Evolutionary conservation across 192 early-diverging fungal species (phyloP).

Genomic region (Linnemannia exigua): DNA sequence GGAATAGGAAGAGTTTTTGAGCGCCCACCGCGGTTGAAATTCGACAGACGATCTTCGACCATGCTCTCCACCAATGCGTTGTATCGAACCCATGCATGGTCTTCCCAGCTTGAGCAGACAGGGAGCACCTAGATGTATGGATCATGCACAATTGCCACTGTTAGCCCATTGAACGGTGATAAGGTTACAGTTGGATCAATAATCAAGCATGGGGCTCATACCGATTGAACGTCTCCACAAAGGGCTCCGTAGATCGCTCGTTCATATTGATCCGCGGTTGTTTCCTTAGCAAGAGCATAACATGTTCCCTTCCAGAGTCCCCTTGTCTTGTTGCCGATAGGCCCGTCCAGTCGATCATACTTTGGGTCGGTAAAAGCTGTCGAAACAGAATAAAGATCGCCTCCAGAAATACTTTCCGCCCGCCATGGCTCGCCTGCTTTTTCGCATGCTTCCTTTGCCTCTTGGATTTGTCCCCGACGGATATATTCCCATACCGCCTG

Average conservation of each 20-base stretch:
- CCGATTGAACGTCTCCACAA: conserved; percentile 80
- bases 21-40: conserved; percentile 38
- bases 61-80: conserved; percentile 77
- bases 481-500: conserved; percentile 83
- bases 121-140: conserved; percentile 62
- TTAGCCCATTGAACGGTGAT: not conserved
- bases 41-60: conserved; percentile 53
- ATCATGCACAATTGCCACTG: not conserved
- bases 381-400: conserved; percentile 51
- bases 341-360: conserved; percentile 43
- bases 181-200: not conserved
- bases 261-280: conserved; percentile 72
- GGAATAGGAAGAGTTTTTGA: conserved; percentile 31
- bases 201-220: conserved; percentile 33
- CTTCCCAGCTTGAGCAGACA: conserved; percentile 90
- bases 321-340: conserved; percentile 71
- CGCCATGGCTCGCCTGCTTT: conserved; percentile 84
- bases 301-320: conserved; percentile 78
- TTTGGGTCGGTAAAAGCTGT: conserved; percentile 34
- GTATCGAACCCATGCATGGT: conserved; percentile 87
- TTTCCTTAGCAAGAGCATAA: conserved; percentile 68
- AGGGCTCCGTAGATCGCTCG: conserved; percentile 84
- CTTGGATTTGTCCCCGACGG: conserved; percentile 75
- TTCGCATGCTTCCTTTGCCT: conserved; percentile 80
- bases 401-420: conserved; percentile 83